A percentile compares a stretch with the other conserved stretches of the same genome.
These are phyloP conservation scores for Geotrichum restrictum DNA, from an alignment of 1,139 yeast species.

Conservation along the genomic window DNA sequence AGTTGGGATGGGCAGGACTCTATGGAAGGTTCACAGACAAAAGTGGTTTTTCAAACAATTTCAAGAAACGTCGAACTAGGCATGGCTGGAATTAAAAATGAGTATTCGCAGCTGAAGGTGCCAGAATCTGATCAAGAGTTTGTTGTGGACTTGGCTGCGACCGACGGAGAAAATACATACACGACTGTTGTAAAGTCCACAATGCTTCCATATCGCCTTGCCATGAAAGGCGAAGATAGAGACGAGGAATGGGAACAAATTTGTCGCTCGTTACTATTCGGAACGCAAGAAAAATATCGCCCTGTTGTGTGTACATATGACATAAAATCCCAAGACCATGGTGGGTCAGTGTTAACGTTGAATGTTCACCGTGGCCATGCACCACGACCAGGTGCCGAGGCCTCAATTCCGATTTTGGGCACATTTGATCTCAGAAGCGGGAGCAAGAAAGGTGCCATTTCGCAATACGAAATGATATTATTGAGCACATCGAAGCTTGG, in stretches of 20 bases:
- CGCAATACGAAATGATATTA: constrained; percentile 10
- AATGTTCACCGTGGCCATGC: constrained; percentile 13
- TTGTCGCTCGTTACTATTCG: constrained; percentile 1
- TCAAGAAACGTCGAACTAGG: constrained; percentile 2
- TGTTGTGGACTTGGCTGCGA: constrained; percentile 8
- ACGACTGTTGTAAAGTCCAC: constrained; percentile 5
- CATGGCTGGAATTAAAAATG: background rate
- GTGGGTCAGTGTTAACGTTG: background rate
- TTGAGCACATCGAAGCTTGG: constrained; percentile 14
- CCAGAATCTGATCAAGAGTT: constrained; percentile 2
- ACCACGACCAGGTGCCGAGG: constrained; percentile 15
- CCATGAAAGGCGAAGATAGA: background rate
- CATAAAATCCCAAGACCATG: background rate
- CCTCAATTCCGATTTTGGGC: constrained; percentile 7
- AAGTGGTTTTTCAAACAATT: constrained; percentile 4
- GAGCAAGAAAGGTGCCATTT: background rate
- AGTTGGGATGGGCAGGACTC: background rate
- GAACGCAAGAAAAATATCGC: background rate
- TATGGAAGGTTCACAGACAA: background rate
- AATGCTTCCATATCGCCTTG: background rate
- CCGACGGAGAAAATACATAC: constrained; percentile 6
- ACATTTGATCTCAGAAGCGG: background rate
- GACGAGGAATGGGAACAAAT: constrained; percentile 5
- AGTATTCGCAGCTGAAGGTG: background rate
- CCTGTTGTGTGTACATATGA: constrained; percentile 7